phyloP scores from a whole-genome alignment of 2,329 filamentous ascomycete genomes.

The Pochonia chlamydosporia region DNA sequence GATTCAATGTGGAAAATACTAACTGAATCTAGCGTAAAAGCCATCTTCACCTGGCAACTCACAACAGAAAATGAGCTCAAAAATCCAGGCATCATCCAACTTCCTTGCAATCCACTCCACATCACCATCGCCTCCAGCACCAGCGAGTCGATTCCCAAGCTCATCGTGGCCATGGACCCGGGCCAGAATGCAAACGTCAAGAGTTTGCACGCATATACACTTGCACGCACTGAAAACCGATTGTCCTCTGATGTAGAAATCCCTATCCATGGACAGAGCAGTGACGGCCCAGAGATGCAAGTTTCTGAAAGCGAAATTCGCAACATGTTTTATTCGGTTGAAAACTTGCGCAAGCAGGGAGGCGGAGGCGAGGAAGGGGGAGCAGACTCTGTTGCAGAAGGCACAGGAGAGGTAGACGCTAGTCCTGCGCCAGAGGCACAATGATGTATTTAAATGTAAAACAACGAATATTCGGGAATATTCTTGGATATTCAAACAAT shows the following conservation, averaged over 20 bases:
- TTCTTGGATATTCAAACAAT: background rate
- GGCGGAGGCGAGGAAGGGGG: constrained; percentile 15
- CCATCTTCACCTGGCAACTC: constrained; percentile 61
- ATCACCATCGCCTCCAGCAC: constrained; percentile 24
- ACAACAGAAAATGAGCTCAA: constrained; percentile 40
- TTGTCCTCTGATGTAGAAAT: constrained; percentile 22
- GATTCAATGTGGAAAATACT: constrained; percentile 6
- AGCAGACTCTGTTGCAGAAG: background rate
- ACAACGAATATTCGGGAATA: background rate
- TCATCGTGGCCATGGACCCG: constrained; percentile 37
- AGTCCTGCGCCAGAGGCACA: background rate
- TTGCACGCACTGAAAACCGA: constrained; percentile 25
- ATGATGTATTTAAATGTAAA: background rate
- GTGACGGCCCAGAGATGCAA: constrained; percentile 28
- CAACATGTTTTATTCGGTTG: constrained; percentile 38
- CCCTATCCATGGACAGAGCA: constrained; percentile 13
- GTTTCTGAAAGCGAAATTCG: constrained; percentile 32
- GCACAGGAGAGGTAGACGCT: background rate
- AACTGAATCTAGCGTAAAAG: constrained; percentile 42
- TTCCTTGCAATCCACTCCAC: constrained; percentile 63
- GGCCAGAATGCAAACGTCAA: constrained; percentile 19
- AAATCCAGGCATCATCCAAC: constrained; percentile 39
- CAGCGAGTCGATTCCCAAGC: constrained; percentile 16
- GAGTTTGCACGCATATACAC: constrained; percentile 24
- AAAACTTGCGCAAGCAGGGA: constrained; percentile 41